phyloP scores from a whole-genome alignment of 495 filamentous ascomycete species.

The Pseudevernia furfuracea region DNA sequence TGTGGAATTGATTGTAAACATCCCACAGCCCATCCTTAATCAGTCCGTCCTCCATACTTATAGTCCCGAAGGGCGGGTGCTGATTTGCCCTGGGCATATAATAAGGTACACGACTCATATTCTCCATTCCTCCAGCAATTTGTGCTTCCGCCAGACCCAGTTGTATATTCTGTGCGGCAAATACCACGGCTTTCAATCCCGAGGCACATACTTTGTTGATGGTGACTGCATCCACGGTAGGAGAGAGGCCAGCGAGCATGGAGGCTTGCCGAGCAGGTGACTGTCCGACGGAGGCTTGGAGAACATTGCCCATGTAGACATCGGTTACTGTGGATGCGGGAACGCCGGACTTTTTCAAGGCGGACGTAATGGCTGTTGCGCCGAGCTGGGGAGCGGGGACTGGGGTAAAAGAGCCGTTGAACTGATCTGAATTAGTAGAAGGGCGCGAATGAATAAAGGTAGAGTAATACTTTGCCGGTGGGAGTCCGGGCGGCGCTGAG shows the following conservation, averaged over 20 bases:
- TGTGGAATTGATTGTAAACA: slow-evolving; percentile 92
- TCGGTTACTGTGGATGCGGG: slow-evolving; percentile 70
- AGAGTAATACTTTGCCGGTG: slow-evolving; percentile 61
- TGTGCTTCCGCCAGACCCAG: slow-evolving; percentile 79
- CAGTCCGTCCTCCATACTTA: slow-evolving; percentile 81
- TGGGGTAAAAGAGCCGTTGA: slow-evolving; percentile 76
- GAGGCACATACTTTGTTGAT: slow-evolving; percentile 98
- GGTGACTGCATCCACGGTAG: slow-evolving; percentile 72
- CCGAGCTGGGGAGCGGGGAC: slow-evolving; percentile 81
- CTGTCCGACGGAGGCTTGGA: slow-evolving; percentile 76
- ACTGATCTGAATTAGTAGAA: slow-evolving; percentile 45
- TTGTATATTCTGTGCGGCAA: slow-evolving; percentile 91
- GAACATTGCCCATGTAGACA: slow-evolving; percentile 97
- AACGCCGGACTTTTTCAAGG: slow-evolving; percentile 71
- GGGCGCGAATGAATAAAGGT: neutral
- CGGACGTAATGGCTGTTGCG: slow-evolving; percentile 80
- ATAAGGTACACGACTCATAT: slow-evolving; percentile 90
- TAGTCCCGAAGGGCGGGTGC: slow-evolving; percentile 73
- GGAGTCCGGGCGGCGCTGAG: slow-evolving; percentile 81
- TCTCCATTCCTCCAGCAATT: slow-evolving; percentile 94
- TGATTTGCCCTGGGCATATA: slow-evolving; percentile 72
- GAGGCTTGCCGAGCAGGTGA: slow-evolving; percentile 85
- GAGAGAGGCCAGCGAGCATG: slow-evolving; percentile 77
- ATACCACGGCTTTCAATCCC: slow-evolving; percentile 79
- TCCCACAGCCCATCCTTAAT: slow-evolving; percentile 96